phyloP scores from a whole-genome alignment of 495 filamentous ascomycete species.

The Rostrohypoxylon terebratum region DNA sequence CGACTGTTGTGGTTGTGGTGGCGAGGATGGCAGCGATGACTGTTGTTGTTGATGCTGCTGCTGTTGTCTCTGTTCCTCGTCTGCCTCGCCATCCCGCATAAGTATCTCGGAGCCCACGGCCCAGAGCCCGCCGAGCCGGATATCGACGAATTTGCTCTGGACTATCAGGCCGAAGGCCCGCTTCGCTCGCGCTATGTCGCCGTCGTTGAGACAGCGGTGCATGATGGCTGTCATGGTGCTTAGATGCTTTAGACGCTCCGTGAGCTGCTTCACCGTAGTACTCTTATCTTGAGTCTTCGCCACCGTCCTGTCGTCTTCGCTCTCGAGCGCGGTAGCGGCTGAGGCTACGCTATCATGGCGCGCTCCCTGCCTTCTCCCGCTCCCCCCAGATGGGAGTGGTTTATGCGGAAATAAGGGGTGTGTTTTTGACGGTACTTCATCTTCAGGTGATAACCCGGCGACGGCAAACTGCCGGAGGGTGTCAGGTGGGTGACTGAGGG shows the following conservation, averaged over 20 bases:
- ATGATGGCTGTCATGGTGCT: constrained; percentile 50
- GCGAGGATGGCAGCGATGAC: not conserved
- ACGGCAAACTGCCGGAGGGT: constrained; percentile 56
- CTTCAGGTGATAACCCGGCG: constrained; percentile 52
- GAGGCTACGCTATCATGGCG: constrained; percentile 1
- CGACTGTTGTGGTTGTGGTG: not conserved
- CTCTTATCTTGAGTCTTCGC: not conserved
- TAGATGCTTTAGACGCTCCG: constrained; percentile 45
- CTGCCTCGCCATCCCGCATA: constrained; percentile 52
- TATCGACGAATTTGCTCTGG: constrained; percentile 51
- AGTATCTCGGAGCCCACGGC: constrained; percentile 58
- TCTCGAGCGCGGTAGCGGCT: not conserved
- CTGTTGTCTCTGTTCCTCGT: not conserved
- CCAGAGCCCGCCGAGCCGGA: constrained; percentile 55
- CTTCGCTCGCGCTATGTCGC: constrained; percentile 53
- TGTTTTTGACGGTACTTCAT: constrained; percentile 52
- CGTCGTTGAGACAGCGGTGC: constrained; percentile 54
- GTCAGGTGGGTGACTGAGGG: constrained; percentile 56
- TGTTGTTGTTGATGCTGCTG: not conserved
- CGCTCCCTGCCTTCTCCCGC: constrained; percentile 16
- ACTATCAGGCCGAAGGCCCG: constrained; percentile 55
- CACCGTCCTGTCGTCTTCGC: not conserved
- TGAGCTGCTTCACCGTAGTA: constrained; percentile 27
- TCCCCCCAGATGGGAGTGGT: constrained; percentile 34
- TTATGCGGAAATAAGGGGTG: constrained; percentile 60